phyloP scores from a whole-genome alignment of 805 yeast genomes.

The Metschnikowia corniflorae region DNA sequence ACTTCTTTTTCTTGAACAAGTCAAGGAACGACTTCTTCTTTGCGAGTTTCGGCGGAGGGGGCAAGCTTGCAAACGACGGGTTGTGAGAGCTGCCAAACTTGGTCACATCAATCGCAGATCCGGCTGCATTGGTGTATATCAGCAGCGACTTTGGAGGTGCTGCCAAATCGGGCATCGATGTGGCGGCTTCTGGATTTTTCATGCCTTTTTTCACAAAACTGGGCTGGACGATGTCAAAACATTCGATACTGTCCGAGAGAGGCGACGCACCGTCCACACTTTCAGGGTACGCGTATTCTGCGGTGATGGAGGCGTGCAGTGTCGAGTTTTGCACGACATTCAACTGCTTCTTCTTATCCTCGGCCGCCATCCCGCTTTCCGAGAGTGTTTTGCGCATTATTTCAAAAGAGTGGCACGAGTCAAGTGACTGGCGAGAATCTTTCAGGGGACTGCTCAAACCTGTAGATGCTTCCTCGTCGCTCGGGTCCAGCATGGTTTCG shows the following conservation, averaged over 20 bases:
- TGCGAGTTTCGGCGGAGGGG: neutral
- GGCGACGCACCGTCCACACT: conserved; percentile 2
- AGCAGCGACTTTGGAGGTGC: conserved; percentile 1
- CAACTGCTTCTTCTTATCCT: conserved; percentile 4
- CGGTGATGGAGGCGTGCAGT: conserved; percentile 8
- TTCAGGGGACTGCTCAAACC: neutral
- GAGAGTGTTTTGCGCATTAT: conserved; percentile 16
- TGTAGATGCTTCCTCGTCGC: conserved; percentile 2
- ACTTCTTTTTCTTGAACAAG: conserved; percentile 29
- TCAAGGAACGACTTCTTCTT: conserved; percentile 32
- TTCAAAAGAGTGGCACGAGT: conserved; percentile 7
- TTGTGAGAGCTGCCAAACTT: conserved; percentile 38
- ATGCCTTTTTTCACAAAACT: neutral
- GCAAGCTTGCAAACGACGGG: conserved; percentile 30
- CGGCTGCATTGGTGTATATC: conserved; percentile 21
- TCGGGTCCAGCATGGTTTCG: conserved; percentile 12
- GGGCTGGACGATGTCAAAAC: conserved; percentile 17
- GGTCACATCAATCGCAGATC: conserved; percentile 38
- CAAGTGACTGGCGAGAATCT: conserved; percentile 5
- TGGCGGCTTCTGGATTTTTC: conserved; percentile 3
- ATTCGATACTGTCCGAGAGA: conserved; percentile 9
- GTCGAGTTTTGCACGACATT: conserved; percentile 5
- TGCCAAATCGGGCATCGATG: conserved; percentile 18
- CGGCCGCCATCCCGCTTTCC: conserved; percentile 11
- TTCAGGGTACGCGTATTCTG: conserved; percentile 13